Evolutionary conservation across 2,329 filamentous ascomycete species (phyloP), one percentile per base, ranked within the genome.

Genomic region (Myotisia sp.): DNA sequence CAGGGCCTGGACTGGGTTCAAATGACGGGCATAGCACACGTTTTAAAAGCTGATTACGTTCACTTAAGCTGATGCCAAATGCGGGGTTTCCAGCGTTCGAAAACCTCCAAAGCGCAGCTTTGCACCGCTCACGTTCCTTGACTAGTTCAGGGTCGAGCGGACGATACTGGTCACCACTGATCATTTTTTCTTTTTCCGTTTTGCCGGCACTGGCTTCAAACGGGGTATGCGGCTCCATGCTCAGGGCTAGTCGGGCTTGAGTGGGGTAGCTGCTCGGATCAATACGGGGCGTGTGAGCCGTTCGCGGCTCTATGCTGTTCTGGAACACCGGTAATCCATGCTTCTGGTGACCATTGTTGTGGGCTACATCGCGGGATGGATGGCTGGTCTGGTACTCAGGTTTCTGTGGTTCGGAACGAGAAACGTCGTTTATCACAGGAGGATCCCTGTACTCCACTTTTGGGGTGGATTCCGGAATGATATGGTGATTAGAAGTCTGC

Each of bases 171-270:
- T 80, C 70, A 8, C 82, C 82, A 20, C 68, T 67, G 10, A 92
- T 63, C 87, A 95, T 95, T 53, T 90, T 84, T 40, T 92, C 80
- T 56, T 90, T 90, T 52, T 93, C 83, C 1, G 76, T 79, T 26
- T 63, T 60, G 21, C 62, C 58, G 20, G 40, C 67, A 60, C 47
- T 50, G 47, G 45, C 58, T 47, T 35, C 55, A 55, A 23, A 54
- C 8, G 56, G 54, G 9, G 60, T 32, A 36, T 60, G 57, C 29
- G 57, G 54, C 27, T 60, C 58, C 36, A 60, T 59, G 33, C 47
- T 58, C 9, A 61, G 46, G n/a, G 58, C 57, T 48, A 60, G 28
- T 22, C 59, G 52, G 16, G 60, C 60, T 30, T 61, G 58, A 6
- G 58, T 55, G 34, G 60, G 58, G 9, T 57, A 58, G 31, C 53